Base-by-base conservation (phyloP, 148 eudicot genomes). In the Rhododendron molle region DNA sequence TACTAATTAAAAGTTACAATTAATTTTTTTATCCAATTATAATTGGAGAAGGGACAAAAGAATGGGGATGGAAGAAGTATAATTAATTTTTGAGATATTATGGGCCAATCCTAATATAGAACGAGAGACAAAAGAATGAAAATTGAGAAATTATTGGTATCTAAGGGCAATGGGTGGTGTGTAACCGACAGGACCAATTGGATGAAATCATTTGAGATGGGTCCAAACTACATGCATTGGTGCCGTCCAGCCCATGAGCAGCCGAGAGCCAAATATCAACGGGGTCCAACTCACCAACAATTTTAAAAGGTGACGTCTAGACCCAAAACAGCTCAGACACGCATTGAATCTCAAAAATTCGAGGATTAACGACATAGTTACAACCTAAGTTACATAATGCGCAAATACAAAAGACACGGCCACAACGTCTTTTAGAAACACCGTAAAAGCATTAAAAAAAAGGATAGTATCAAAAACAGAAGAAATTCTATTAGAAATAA, bases 41-140 rank as follows among this genome's bases (percentile, higher is more conserved):
- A 1, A 40, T 40, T 5, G 8, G 0, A 40, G 8, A 7, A 6
- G 8, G 44, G 8, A 40, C 1, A 40, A 5, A 40, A 40, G 0
- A 40, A 40, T 40, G 0, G 1, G 0, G 0, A 40, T 0, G 1
- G 1, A 0, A 0, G 1, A 0, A 40, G 44, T 40, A 40, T 40
- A 40, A 40, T 40, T 40, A 40, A 0, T 40, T 40, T 40, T n/a
- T n/a, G n/a, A n/a, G n/a, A n/a, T n/a, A n/a, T n/a, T n/a, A n/a
- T n/a, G n/a, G n/a, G n/a, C n/a, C n/a, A n/a, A n/a, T n/a, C n/a
- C n/a, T n/a, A n/a, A n/a, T n/a, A n/a, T n/a, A n/a, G n/a, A n/a
- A n/a, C n/a, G n/a, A n/a, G n/a, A n/a, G n/a, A n/a, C 7, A 5
- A 5, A 40, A 40, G 7, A 40, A 40, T 5, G 43, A 38, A 0